A percentile compares a stretch with the other conserved stretches of the same genome.
phyloP scores from a whole-genome alignment of 371 early-diverging fungal species.

The Mucor plumbeus region DNA sequence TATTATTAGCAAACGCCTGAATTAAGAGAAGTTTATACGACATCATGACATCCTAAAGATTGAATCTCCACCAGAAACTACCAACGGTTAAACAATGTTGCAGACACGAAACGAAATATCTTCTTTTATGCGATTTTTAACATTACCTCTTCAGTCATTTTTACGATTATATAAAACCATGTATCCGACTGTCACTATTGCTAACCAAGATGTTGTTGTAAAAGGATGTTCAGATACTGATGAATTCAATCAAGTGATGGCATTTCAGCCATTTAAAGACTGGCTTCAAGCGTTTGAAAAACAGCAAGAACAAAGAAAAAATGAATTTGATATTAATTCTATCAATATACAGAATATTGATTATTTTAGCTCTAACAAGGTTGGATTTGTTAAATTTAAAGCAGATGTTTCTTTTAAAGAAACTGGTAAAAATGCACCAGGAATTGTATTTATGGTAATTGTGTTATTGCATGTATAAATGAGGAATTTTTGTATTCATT shows the following conservation, averaged over 20 bases:
- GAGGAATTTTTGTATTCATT: not conserved
- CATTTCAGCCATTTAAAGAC: slow-evolving; percentile 67
- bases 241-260: slow-evolving; percentile 42
- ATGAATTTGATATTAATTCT: slow-evolving; percentile 46
- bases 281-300: slow-evolving; percentile 61
- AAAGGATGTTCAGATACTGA: slow-evolving; percentile 14
- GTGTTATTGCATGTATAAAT: not conserved
- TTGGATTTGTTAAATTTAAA: slow-evolving; percentile 82
- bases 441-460: slow-evolving; percentile 78
- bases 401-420: slow-evolving; percentile 59
- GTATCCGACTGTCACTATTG: slow-evolving; percentile 31
- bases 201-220: slow-evolving; percentile 32
- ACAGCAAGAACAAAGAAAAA: slow-evolving; percentile 43
- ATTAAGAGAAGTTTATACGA: not conserved
- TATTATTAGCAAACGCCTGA: not conserved
- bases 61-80: slow-evolving; percentile 3
- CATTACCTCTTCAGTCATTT: slow-evolving; percentile 2
- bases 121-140: slow-evolving; percentile 1
- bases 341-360: slow-evolving; percentile 76
- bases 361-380: slow-evolving; percentile 61
- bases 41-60: not conserved
- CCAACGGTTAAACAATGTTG: not conserved
- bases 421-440: slow-evolving; percentile 66
- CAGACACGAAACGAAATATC: not conserved
- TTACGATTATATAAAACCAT: not conserved